Percentiles rank a stretch among this genome's conserved stretches.
Conservation (phyloP, 1,284 basidiomycete genomes). For the Leccinum pachyderme region DNA sequence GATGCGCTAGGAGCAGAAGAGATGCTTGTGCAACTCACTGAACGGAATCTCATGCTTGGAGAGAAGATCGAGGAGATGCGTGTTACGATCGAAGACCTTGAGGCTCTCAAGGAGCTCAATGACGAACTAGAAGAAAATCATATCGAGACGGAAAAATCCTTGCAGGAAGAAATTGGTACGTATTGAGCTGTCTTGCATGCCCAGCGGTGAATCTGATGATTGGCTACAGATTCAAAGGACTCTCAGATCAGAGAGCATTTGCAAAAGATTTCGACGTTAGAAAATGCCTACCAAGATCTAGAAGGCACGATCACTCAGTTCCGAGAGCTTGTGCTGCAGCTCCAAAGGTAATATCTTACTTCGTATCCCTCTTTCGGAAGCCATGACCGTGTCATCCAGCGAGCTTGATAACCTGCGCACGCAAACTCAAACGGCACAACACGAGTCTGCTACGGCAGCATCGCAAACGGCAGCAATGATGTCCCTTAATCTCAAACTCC, state of each 20-base stretch:
- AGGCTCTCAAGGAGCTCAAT: constrained; percentile 92
- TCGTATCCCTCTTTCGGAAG: neutral
- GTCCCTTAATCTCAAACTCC: constrained; percentile 89
- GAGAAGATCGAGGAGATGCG: constrained; percentile 99
- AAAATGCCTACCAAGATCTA: constrained; percentile 80
- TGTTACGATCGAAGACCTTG: constrained; percentile 92
- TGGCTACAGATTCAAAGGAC: constrained; percentile 65
- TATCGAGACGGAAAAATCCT: constrained; percentile 87
- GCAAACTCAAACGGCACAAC: constrained; percentile 81
- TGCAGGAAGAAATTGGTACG: constrained; percentile 88
- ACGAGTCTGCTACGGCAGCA: constrained; percentile 72
- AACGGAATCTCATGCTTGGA: constrained; percentile 87
- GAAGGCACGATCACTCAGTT: constrained; percentile 89
- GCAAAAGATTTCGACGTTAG: constrained; percentile 63
- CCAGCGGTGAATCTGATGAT: neutral
- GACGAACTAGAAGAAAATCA: constrained; percentile 99
- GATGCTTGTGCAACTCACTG: constrained; percentile 93
- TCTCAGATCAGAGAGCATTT: constrained; percentile 63
- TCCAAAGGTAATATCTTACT: constrained; percentile 64
- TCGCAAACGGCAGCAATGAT: constrained; percentile 83
- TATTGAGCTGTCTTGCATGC: constrained; percentile 3
- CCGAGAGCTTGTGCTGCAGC: constrained; percentile 80
- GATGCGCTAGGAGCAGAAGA: constrained; percentile 95
- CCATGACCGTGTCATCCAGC: constrained; percentile 41
- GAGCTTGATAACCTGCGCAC: constrained; percentile 81